Evolutionary conservation across 345 rosid species (phyloP), one percentile per base, ranked within the genome.

Genomic region (Moricandia moricandioides): DNA sequence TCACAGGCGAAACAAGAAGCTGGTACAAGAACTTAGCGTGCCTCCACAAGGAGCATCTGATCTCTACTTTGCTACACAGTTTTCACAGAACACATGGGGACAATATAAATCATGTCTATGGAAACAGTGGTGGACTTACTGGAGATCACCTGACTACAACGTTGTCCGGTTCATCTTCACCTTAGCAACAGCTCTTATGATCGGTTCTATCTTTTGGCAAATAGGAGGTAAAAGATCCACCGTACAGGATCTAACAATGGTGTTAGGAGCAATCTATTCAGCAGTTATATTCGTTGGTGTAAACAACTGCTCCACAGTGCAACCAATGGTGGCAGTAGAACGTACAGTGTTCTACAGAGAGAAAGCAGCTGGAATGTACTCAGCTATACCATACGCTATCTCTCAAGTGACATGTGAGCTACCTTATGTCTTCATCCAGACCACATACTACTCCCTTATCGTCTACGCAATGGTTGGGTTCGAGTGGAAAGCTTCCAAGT

Each of bases 91-190:
- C 43, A 55, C 76, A 31, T 85, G 83, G 86, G 88, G 87, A 14
- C 95, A 89, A 31, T 86, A 81, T 80, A 86, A 85, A 73, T 83
- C 86, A 57, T 88, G 92, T 74, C 68, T 86, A 5, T 89, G 96
- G 96, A 88, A 88, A 62, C 89, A 85, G 35, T 84, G 87, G 90
- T 84, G 89, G 88, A 86, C 90, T 16, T 86, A 85, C 8, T 89
- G 96, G 96, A 83, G 96, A 83, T 88, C 87, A 71, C 89, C 90
- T 30, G 89, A 88, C 52, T 88, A 88, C 35, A 89, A 88, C 73
- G 83, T 85, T 31, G 87, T 86, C 40, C 31, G 90, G 24, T 76
- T 63, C 80, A 83, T 82, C 52, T 86, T 88, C 84, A 89, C 90
- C 7, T 62, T 86, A 16, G 75, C 67, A 29, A 65, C 84, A 37